phyloP scores from a whole-genome alignment of 768 basidiomycete genomes.

The Boletus coccyginus region DNA sequence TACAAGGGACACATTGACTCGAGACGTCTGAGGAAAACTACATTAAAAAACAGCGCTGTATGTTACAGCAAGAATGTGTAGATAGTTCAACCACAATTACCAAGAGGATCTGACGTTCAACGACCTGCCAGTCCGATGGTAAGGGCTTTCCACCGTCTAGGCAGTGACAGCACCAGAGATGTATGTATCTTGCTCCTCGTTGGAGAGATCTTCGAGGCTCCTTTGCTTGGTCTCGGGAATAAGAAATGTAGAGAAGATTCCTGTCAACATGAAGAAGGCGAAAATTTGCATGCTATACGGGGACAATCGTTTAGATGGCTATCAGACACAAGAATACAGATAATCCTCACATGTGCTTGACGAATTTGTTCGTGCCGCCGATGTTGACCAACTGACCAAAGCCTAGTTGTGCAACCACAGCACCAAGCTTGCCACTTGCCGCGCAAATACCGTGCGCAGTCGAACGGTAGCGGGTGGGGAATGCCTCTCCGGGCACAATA shows the following conservation, averaged over 20 bases:
- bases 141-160: slow-evolving; percentile 1
- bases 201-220: slow-evolving; percentile 70
- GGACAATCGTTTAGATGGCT: slow-evolving; percentile 1
- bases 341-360: slow-evolving; percentile 63
- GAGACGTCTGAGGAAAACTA: not conserved
- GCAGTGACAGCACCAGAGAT: slow-evolving; percentile 29
- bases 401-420: slow-evolving; percentile 76
- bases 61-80: slow-evolving; percentile 6
- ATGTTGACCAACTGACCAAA: slow-evolving; percentile 69
- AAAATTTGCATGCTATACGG: slow-evolving; percentile 66
- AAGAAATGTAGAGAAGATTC: slow-evolving; percentile 76
- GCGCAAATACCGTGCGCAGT: slow-evolving; percentile 85
- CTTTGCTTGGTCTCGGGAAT: slow-evolving; percentile 74
- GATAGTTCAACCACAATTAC: not conserved
- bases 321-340: not conserved
- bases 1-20: not conserved
- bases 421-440: slow-evolving; percentile 80
- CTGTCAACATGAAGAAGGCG: slow-evolving; percentile 84
- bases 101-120: not conserved
- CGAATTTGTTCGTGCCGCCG: slow-evolving; percentile 57
- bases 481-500: slow-evolving; percentile 75
- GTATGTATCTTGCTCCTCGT: slow-evolving; percentile 66
- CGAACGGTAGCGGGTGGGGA: slow-evolving; percentile 87
- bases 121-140: not conserved
- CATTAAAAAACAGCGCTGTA: not conserved